These are phyloP conservation scores for Apiotrichum gamsii DNA, from an alignment of 1,284 basidiomycete species.

Conservation along the genomic window DNA sequence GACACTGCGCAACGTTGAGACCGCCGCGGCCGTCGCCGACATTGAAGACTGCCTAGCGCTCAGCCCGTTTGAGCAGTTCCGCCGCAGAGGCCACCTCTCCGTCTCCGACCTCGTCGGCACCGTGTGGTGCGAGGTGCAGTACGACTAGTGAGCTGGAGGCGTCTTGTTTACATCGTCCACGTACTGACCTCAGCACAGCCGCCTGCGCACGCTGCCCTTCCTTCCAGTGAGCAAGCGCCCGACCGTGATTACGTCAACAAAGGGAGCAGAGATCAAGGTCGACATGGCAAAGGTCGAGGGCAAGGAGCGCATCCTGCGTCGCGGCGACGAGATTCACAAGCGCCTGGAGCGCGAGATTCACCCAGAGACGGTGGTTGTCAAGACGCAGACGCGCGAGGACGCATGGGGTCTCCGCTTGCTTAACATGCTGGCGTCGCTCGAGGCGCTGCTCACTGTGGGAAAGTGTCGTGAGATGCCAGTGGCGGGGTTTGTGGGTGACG, in stretches of 20 bases:
- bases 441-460: slow-evolving; percentile 52
- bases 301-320: slow-evolving; percentile 57
- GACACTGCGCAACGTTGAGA: slow-evolving; percentile 22
- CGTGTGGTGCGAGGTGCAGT: slow-evolving; percentile 51
- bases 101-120: slow-evolving; percentile 54
- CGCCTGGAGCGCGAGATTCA: slow-evolving; percentile 68
- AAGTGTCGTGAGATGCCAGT: slow-evolving; percentile 64
- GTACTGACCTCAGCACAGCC: too few species aligned
- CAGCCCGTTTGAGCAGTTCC: slow-evolving; percentile 32
- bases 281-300: slow-evolving; percentile 55
- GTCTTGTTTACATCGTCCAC: neutral
- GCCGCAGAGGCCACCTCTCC: slow-evolving; percentile 38
- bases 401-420: slow-evolving; percentile 66
- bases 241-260: slow-evolving; percentile 55
- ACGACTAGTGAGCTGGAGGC: slow-evolving; percentile 36
- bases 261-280: slow-evolving; percentile 63
- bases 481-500: slow-evolving; percentile 58
- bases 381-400: slow-evolving; percentile 57
- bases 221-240: slow-evolving; percentile 57
- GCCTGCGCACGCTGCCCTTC: slow-evolving; percentile 50
- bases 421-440: slow-evolving; percentile 58
- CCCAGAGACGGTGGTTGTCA: slow-evolving; percentile 56
- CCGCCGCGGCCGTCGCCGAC: slow-evolving; percentile 6
- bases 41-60: slow-evolving; percentile 22
- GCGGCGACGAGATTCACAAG: slow-evolving; percentile 69